Evolutionary conservation across 2,329 filamentous ascomycete species (phyloP), one percentile per base, ranked within the genome.

Genomic region (Zasmidium cellare): DNA sequence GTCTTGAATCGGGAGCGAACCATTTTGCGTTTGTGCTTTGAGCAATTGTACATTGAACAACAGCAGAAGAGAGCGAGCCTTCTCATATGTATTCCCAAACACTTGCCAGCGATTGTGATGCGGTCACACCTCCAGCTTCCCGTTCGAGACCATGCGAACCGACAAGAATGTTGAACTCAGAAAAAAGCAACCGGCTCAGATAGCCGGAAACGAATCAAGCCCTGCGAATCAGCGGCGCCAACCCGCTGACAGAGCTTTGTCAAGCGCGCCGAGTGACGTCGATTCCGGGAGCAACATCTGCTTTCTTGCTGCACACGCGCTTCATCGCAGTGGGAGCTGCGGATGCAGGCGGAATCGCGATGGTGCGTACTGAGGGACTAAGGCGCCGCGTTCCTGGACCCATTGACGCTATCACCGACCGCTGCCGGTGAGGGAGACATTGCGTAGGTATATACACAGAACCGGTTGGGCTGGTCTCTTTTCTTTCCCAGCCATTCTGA

Each of bases 31-130:
- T 19, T 25, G n/a, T 41, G 46, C 46, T 56, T 44, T 51, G 46
- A 53, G 12, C 41, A 11, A 50, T 25, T 56, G 53, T 51, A 56
- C 46, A 50, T 41, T 56, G 46, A 50, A 35, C 41, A 46, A 51
- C 18, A 56, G 53, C 53, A 24, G 44, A 19, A 19, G 16, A 25
- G 46, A 24, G 20, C 28, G 44, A 48, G 22, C 23, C n/a, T 55
- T 50, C 46, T 51, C 52, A 55, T 49, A 38, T 55, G 45, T 55
- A 24, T 41, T 49, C 52, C 22, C 24, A 53, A 22, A 25, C 28
- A 11, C 25, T 12, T 25, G 22, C 35, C 16, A 41, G 35, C 35
- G 35, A 31, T 18, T 41, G 7, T n/a, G 12, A 16, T 41, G 25
- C 25, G 12, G 35, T 41, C 35, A 41, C 35, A n/a, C 35, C 7